Percentiles rank a stretch among this genome's conserved stretches.
phyloP scores from a whole-genome alignment of 169 alveolate species.

The Eimeria acervulina region DNA sequence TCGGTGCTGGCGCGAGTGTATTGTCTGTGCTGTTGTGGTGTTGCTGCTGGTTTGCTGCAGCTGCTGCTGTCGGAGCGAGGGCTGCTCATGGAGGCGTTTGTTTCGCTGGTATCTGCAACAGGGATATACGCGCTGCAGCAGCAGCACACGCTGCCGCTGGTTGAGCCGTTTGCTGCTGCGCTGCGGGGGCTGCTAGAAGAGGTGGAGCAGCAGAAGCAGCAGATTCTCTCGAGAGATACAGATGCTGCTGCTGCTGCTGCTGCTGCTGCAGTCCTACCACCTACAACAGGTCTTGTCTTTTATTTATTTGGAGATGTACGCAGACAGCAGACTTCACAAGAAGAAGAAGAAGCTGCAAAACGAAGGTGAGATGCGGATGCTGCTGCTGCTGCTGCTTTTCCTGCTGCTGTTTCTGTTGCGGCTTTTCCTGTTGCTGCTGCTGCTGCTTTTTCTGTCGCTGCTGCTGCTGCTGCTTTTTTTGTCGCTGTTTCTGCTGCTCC shows the following conservation, averaged over 20 bases:
- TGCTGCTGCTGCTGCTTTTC: conserved; percentile 43
- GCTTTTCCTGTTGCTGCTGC: background rate
- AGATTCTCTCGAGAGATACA: background rate
- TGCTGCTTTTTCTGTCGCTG: background rate
- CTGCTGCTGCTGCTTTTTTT: conserved; percentile 44
- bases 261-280: conserved; percentile 1
- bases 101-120: conserved; percentile 65
- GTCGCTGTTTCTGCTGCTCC: no score
- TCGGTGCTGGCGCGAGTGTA: background rate
- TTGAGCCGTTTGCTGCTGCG: conserved; percentile 69
- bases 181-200: background rate
- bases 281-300: conserved; percentile 30
- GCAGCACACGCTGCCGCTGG: conserved; percentile 79
- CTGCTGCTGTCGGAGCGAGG: conserved; percentile 74
- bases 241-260: conserved; percentile 21
- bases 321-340: conserved; percentile 31
- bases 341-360: conserved; percentile 50
- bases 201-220: conserved; percentile 45
- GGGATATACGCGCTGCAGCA: conserved; percentile 60
- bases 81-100: conserved; percentile 72
- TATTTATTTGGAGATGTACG: conserved; percentile 47
- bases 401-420: conserved; percentile 26
- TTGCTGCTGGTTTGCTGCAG: conserved; percentile 47
- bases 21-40: background rate
- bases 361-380: conserved; percentile 40